These are phyloP conservation scores for Macroventuria anomochaeta DNA, from an alignment of 2,329 filamentous ascomycete genomes.

Conservation along the genomic window DNA sequence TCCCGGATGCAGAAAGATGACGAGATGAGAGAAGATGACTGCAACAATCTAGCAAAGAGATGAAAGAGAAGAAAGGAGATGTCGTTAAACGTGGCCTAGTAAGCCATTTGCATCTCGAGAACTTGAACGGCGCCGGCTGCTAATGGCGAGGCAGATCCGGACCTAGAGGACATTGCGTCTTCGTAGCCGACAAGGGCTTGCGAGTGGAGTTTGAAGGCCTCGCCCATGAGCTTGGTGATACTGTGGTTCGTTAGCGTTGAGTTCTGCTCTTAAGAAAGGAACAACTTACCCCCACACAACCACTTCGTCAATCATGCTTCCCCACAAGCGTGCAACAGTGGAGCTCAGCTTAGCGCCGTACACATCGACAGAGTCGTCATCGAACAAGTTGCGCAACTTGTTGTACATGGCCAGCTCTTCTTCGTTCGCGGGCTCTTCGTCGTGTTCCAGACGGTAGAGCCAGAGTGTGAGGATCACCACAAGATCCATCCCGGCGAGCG, in stretches of 20 bases:
- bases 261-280: neutral
- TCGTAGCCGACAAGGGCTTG: constrained; percentile 95
- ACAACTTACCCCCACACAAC: constrained; percentile 96
- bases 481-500: constrained; percentile 92
- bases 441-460: constrained; percentile 99
- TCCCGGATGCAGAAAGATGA: constrained; percentile 41
- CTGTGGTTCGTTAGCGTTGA: constrained; percentile 61
- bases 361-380: constrained; percentile 84
- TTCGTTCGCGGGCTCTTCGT: constrained; percentile 86
- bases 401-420: constrained; percentile 90
- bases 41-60: constrained; percentile 42
- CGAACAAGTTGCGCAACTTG: constrained; percentile 87
- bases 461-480: constrained; percentile 98
- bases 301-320: constrained; percentile 96
- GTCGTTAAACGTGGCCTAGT: constrained; percentile 38
- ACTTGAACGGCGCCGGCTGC: constrained; percentile 50
- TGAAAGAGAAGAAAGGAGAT: constrained; percentile 26
- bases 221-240: constrained; percentile 94
- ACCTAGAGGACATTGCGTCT: constrained; percentile 68
- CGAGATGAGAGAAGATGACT: constrained; percentile 23
- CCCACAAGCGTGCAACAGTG: constrained; percentile 94
- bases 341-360: constrained; percentile 88
- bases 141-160: constrained; percentile 52
- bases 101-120: constrained; percentile 54
- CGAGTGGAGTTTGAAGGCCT: constrained; percentile 95